phyloP scores from a whole-genome alignment of 257 asterid species.

The Solanum sparsipilum region DNA sequence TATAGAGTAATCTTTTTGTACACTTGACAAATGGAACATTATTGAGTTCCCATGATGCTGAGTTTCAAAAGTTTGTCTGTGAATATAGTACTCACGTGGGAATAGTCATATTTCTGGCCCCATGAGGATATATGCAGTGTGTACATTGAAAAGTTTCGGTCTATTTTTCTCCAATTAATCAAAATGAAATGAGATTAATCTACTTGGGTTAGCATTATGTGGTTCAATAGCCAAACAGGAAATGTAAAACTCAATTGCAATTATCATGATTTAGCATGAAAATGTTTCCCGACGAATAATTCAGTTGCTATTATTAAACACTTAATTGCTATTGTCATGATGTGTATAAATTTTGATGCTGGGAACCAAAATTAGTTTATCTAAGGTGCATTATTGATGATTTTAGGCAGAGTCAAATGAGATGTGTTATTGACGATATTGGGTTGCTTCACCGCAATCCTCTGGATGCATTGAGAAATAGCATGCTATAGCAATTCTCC shows the following conservation, averaged over 20 bases:
- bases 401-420: neutral
- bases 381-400: neutral
- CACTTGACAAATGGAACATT: neutral
- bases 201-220: neutral
- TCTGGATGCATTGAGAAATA: neutral
- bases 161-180: neutral
- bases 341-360: neutral
- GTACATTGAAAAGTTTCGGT: neutral
- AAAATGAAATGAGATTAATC: neutral
- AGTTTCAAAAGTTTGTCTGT: neutral
- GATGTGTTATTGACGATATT: neutral
- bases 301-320: neutral
- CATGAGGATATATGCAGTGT: neutral
- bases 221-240: neutral
- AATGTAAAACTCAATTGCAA: neutral
- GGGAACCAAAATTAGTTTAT: neutral
- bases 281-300: neutral
- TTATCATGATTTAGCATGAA: neutral
- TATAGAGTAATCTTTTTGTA: neutral
- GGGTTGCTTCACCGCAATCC: neutral
- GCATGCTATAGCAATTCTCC: neutral
- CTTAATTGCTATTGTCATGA: neutral
- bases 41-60: neutral
- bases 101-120: neutral
- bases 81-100: neutral